Evolutionary conservation across 2,329 filamentous ascomycete species (phyloP), one percentile per base, ranked within the genome.

Genomic region (Alternaria sp.): DNA sequence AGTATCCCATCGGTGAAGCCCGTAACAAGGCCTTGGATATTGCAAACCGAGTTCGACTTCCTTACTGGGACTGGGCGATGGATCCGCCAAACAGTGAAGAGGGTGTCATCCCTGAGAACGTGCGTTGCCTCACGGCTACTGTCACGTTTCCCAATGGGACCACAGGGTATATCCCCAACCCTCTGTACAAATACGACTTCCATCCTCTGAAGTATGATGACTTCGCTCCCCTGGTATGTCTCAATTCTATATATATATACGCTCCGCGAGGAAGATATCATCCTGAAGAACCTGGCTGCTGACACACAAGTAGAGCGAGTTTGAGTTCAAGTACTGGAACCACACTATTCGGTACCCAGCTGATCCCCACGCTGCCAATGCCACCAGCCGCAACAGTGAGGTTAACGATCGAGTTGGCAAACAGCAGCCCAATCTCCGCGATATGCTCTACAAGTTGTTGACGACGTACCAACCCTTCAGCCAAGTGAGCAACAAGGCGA

Each of bases 21-120:
- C 66, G 69, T 45, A 57, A 70, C 28, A 73, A 66, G 28, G 74
- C 74, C n/a, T 63, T 71, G 47, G 49, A 62, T 4, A 57, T 69
- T 19, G 76, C 74, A 2, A 59, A 71, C 23, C 72, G 64, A 44
- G 64, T 77, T 17, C 74, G 77, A 2, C 58, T 77, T n/a, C 75
- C 76, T 9, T 78, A 77, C 62, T 78, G 74, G 75, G 76, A 79
- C 59, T 79, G 76, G 77, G 76, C 74, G 0, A 68, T 73, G 23
- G 59, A 74, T 40, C 72, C 75, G 3, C 55, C 68, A 1, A 62
- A 72, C 28, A 52, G 47, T 11, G 64, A 63, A 6, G 72, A 76
- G 50, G 74, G 73, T 32, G 66, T 65, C 23, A 71, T 78, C 59
- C 76, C 76, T 3, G 43, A 57, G 6, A 71, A 66, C 59, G 64